phyloP scores from a whole-genome alignment of 73 alveolate species.

The Halteria grandinella region DNA sequence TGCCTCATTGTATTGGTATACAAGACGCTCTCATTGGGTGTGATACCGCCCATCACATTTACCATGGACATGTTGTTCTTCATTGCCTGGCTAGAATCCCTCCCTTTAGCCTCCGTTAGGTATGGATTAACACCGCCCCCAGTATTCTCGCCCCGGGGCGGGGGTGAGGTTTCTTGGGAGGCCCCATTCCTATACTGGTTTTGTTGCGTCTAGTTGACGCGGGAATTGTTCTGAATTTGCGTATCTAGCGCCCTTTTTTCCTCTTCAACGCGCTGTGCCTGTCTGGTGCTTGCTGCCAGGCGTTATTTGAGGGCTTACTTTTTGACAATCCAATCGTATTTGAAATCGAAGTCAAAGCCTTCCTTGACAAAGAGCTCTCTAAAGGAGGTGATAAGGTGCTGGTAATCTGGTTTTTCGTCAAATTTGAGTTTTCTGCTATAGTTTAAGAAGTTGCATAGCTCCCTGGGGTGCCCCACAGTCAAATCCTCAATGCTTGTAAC shows the following conservation, averaged over 20 bases:
- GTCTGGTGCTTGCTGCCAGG: slow-evolving; percentile 37
- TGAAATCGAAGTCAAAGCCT: slow-evolving; percentile 37
- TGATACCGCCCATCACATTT: background rate
- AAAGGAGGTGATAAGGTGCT: slow-evolving; percentile 23
- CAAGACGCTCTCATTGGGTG: slow-evolving; percentile 5
- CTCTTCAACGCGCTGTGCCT: slow-evolving; percentile 5
- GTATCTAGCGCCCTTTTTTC: slow-evolving; percentile 2
- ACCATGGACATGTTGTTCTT: background rate
- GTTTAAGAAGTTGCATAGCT: slow-evolving; percentile 28
- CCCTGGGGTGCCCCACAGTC: slow-evolving; percentile 52
- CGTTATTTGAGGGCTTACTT: slow-evolving; percentile 32
- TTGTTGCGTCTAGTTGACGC: slow-evolving; percentile 13
- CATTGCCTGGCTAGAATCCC: background rate
- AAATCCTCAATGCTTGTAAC: slow-evolving; percentile 45
- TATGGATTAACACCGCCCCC: too few relatives aligned
- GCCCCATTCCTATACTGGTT: slow-evolving; percentile 13
- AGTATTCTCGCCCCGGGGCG: slow-evolving; percentile 20
- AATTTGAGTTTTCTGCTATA: slow-evolving; percentile 48
- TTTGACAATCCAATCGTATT: slow-evolving; percentile 40
- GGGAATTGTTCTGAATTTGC: too few relatives aligned
- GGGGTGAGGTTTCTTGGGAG: background rate
- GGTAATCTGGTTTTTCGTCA: slow-evolving; percentile 61
- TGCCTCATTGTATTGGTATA: background rate
- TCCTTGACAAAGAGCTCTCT: slow-evolving; percentile 45
- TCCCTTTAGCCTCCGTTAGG: too few relatives aligned